Evolutionary conservation across 257 asterid species (phyloP), one percentile per base, ranked within the genome.

Genomic region (Mitragyna speciosa): DNA sequence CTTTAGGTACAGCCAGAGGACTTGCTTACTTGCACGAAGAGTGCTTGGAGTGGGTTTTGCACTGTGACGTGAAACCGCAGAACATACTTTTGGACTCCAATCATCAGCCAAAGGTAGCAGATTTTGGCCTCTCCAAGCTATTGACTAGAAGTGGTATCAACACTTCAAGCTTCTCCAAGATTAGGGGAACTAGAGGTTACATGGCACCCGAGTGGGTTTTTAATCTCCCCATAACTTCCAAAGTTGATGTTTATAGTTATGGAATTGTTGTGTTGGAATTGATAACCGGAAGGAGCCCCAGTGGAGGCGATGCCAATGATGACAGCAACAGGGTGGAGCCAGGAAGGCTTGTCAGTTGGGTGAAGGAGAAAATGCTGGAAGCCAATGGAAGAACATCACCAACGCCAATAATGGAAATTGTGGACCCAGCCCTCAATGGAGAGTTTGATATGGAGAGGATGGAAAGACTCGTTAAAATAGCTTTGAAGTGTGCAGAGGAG

Each of bases 11-110:
- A 0, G 91, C 91, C 1, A 82, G 63, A 83, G 90, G 88, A 19
- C 88, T 88, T 11, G 87, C 86, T n/a, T 88, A 88, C 58, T 59
- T 88, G 80, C 91, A 86, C n/a, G 88, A 88, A 33, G 91, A 88
- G 33, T 86, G 88, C 67, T 81, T 86, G 31, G 90, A 86, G 48
- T 86, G 88, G 91, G 81, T 88, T 54, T 26, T 88, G 48, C 91
- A 88, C 41, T 88, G 90, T 64, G 91, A 88, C 79, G 88, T 88
- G 28, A 88, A 88, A 81, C 91, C 91, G 6, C 79, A 88, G 5
- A 88, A 88, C 76, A 86, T 88, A 83, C 86, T 88, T 11, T 28
- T 88, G 67, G 84, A 86, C 68, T 56, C 83, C 0, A 78, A 43
- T 30, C 82, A 66, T 54, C 82, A 79, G 70, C 84, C 91, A 2